Conservation (phyloP, 2,329 filamentous ascomycete species). For the Cladosporium sp. region DNA sequence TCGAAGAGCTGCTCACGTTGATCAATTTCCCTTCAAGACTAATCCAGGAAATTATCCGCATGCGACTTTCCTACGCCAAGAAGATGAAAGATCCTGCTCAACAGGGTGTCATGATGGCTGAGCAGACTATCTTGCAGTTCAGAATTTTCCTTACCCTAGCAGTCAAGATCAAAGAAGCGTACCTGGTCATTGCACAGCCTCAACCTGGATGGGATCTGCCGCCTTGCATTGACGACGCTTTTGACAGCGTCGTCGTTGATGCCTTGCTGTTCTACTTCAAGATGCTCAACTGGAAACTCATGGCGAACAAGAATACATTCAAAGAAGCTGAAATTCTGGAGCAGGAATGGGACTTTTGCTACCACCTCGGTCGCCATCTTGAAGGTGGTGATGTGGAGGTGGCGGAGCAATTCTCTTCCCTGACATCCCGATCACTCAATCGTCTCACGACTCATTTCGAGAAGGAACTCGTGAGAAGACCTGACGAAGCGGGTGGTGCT, state of each 20-base stretch:
- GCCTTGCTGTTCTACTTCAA: conserved; percentile 98
- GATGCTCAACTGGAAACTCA: conserved; percentile 96
- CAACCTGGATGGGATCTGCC: conserved; percentile 94
- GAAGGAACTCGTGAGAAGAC: conserved; percentile 79
- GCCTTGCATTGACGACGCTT: conserved; percentile 94
- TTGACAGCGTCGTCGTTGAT: conserved; percentile 87
- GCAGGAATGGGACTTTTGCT: conserved; percentile 97
- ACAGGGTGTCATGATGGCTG: conserved; percentile 89
- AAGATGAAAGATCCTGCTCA: conserved; percentile 94
- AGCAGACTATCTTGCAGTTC: conserved; percentile 97
- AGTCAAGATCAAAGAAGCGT: conserved; percentile 88
- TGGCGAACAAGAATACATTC: conserved; percentile 97
- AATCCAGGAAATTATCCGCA: conserved; percentile 93
- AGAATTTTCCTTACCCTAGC: conserved; percentile 89
- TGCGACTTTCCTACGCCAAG: conserved; percentile 85
- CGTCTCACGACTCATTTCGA: conserved; percentile 90
- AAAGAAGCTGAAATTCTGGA: conserved; percentile 97
- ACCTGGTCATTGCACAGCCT: conserved; percentile 77
- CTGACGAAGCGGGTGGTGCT: conserved; percentile 72
- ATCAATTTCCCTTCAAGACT: conserved; percentile 97
- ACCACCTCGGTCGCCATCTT: conserved; percentile 87
- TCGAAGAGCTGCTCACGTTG: conserved; percentile 90
- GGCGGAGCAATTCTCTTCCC: conserved; percentile 90
- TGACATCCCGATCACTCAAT: conserved; percentile 89
- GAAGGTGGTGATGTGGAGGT: conserved; percentile 94